Percentiles rank a stretch among this genome's conserved stretches.
Evolutionary conservation across 1,284 basidiomycete species (phyloP).

Genomic region (Neonothopanus nambi): DNA sequence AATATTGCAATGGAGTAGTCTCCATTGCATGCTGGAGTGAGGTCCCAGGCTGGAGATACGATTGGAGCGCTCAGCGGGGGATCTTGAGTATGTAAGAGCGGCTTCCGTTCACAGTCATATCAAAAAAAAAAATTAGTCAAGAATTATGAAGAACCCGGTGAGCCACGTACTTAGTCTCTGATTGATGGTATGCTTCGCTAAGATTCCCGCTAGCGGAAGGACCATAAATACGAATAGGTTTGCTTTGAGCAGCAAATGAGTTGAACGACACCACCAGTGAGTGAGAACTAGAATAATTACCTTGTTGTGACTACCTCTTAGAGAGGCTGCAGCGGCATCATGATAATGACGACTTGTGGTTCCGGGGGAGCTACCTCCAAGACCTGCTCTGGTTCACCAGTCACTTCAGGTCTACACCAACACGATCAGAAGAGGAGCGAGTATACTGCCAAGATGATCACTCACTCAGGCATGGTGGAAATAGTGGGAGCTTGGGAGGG

Average conservation of each 20-base stretch:
- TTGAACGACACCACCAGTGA: not conserved
- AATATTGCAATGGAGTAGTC: constrained; percentile 1
- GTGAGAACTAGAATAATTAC: not conserved
- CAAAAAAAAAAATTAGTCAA: not conserved
- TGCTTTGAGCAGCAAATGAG: too few species aligned
- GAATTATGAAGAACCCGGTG: not conserved
- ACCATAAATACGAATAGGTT: not conserved
- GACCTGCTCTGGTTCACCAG: too few species aligned
- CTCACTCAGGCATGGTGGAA: too few species aligned
- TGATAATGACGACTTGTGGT: constrained; percentile 8
- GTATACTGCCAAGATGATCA: too few species aligned
- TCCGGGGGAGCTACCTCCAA: not conserved
- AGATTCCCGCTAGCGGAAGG: not conserved
- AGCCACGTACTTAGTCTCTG: constrained; percentile 12
- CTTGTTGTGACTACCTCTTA: constrained; percentile 5
- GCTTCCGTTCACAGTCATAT: constrained; percentile 12
- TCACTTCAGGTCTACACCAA: too few species aligned
- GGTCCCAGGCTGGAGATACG: too few species aligned
- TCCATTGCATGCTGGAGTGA: not conserved
- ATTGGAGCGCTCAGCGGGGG: too few species aligned
- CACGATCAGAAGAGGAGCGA: too few species aligned
- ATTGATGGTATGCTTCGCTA: too few species aligned
- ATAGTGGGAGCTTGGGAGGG: too few species aligned
- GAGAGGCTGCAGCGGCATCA: constrained; percentile 4
- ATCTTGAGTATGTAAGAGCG: too few species aligned